Percentiles rank a stretch among this genome's conserved stretches.
Conservation (phyloP, 768 basidiomycete genomes). For the Tylopilus sp. region DNA sequence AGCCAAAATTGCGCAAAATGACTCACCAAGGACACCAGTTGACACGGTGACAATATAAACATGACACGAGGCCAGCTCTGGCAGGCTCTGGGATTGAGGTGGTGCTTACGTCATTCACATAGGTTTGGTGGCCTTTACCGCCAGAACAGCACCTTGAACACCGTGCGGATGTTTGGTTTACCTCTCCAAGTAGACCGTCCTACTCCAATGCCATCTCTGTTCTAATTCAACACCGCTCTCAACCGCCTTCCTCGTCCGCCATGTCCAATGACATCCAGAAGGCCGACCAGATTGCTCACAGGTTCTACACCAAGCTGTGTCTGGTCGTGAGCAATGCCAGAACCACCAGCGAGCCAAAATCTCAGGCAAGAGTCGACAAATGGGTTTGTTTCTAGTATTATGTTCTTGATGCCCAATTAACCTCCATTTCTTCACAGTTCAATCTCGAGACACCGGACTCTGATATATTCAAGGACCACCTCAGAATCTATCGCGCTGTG, state of each 20-base stretch:
- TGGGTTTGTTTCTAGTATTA: slow-evolving; percentile 55
- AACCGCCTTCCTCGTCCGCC: slow-evolving; percentile 22
- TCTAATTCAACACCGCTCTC: slow-evolving; percentile 20
- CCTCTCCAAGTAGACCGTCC: slow-evolving; percentile 21
- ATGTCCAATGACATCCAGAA: slow-evolving; percentile 57
- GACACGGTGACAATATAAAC: slow-evolving; percentile 3
- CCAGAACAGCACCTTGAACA: slow-evolving; percentile 16
- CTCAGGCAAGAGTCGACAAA: slow-evolving; percentile 63
- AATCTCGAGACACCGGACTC: slow-evolving; percentile 78
- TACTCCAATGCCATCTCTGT: slow-evolving; percentile 29
- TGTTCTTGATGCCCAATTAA: not conserved
- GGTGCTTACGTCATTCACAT: slow-evolving; percentile 23
- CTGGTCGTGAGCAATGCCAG: slow-evolving; percentile 73
- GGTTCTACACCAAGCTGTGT: slow-evolving; percentile 79
- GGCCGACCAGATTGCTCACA: slow-evolving; percentile 84
- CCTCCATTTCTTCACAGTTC: slow-evolving; percentile 52
- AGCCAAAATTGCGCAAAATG: slow-evolving; percentile 5
- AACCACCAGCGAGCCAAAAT: slow-evolving; percentile 47
- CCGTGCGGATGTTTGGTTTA: slow-evolving; percentile 20
- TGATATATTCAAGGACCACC: slow-evolving; percentile 60
- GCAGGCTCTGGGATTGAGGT: slow-evolving; percentile 18
- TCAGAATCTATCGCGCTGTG: slow-evolving; percentile 56
- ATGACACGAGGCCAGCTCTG: not conserved
- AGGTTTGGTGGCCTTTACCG: slow-evolving; percentile 11
- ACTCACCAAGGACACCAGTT: not conserved